phyloP scores from a whole-genome alignment of 306 rosid species.

The Vachellia pachyceras region DNA sequence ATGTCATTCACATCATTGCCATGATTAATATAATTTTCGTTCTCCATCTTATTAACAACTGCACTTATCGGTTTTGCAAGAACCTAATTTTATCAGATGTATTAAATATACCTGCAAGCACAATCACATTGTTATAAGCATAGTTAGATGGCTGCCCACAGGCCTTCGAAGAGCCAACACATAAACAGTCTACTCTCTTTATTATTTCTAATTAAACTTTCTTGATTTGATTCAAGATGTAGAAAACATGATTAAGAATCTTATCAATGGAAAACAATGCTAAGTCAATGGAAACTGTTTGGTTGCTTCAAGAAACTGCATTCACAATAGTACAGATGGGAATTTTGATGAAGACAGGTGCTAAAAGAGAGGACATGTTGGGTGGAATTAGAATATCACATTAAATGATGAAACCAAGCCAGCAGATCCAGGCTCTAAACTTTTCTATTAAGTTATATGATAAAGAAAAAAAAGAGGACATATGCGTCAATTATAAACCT shows the following conservation, averaged over 20 bases:
- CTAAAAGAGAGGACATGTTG: background rate
- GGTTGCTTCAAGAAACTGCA: background rate
- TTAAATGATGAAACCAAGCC: background rate
- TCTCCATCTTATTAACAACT: conserved; percentile 42
- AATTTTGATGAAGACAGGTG: background rate
- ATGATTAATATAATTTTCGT: conserved; percentile 27
- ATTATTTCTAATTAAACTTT: background rate
- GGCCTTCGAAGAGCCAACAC: background rate
- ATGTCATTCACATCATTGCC: conserved; percentile 43
- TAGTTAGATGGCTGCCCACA: background rate
- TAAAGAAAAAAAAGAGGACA: background rate
- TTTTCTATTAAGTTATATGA: background rate
- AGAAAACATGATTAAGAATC: background rate
- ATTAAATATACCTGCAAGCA: conserved; percentile 25
- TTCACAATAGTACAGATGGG: background rate
- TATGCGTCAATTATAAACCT: background rate
- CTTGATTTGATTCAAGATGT: background rate
- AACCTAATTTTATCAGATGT: conserved; percentile 22
- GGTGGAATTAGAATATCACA: background rate
- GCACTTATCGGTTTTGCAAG: conserved; percentile 6
- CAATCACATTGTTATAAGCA: background rate
- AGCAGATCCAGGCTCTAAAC: background rate
- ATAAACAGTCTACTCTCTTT: background rate
- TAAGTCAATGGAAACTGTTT: background rate
- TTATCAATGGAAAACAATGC: background rate